A percentile compares a stretch with the other conserved stretches of the same genome.
These are phyloP conservation scores for Pulveroboletus sp. DNA, from an alignment of 768 basidiomycete species.

Conservation along the genomic window DNA sequence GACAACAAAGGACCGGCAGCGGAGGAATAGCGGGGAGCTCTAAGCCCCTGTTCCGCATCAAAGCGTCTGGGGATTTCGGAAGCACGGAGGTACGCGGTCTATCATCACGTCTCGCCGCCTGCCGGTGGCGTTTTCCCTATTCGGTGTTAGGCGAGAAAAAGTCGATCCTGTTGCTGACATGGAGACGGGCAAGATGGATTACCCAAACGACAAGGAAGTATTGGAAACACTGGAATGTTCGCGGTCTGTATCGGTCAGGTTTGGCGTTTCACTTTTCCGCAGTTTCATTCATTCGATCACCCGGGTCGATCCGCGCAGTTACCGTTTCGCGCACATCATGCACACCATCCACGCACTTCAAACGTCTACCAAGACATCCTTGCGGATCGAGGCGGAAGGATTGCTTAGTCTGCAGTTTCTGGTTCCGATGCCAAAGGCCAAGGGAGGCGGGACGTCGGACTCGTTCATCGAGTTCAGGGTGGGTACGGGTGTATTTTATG, in stretches of 20 bases:
- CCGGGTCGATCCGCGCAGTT: conserved; percentile 44
- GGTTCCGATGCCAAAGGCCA: conserved; percentile 54
- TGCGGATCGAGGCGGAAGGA: conserved; percentile 81
- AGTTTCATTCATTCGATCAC: not conserved
- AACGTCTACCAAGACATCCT: conserved; percentile 80
- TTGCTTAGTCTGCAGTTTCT: conserved; percentile 86
- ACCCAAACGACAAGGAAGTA: conserved; percentile 88
- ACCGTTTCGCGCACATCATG: conserved; percentile 75
- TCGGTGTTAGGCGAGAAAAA: not conserved
- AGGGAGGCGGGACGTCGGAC: conserved; percentile 40
- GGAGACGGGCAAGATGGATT: conserved; percentile 73
- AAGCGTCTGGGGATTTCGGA: conserved; percentile 78
- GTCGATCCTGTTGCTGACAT: not conserved
- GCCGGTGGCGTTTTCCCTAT: not conserved
- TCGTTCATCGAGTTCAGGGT: conserved; percentile 90
- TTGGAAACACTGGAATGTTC: conserved; percentile 87
- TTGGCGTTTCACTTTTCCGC: conserved; percentile 9
- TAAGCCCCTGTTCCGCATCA: conserved; percentile 73
- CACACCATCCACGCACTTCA: conserved; percentile 72
- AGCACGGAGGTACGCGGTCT: conserved; percentile 63
- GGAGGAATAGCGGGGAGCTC: not conserved
- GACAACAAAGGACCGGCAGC: conserved; percentile 11
- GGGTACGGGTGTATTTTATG: conserved; percentile 26
- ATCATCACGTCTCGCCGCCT: not conserved
- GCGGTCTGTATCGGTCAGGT: conserved; percentile 69